phyloP scores from a whole-genome alignment of 2,329 filamentous ascomycete genomes.

The Ascocoryne sarcoides region DNA sequence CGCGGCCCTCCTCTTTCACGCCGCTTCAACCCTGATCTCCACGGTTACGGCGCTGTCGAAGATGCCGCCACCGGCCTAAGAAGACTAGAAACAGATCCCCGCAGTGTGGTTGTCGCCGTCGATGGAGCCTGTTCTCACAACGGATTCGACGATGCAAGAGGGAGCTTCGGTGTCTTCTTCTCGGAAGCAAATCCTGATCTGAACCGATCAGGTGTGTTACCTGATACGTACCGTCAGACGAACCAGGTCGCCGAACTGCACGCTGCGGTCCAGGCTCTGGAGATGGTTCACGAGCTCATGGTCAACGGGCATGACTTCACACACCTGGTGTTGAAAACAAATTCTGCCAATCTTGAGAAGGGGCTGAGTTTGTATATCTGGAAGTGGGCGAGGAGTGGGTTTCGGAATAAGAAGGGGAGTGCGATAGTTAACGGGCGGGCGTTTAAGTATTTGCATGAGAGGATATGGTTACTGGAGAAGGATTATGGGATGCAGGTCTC shows the following conservation, averaged over 20 bases:
- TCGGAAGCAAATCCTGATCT: slow-evolving; percentile 3
- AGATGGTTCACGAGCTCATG: slow-evolving; percentile 9
- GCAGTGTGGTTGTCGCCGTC: slow-evolving; percentile 7
- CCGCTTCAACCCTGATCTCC: slow-evolving; percentile 4
- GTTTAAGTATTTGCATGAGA: slow-evolving; percentile 12
- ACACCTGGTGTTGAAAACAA: slow-evolving; percentile 15
- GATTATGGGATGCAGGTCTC: slow-evolving; percentile 7
- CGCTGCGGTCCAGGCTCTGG: slow-evolving; percentile 8
- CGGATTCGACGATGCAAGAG: slow-evolving; percentile 1
- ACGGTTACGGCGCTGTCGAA: slow-evolving; percentile 3
- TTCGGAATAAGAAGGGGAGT: slow-evolving; percentile 4
- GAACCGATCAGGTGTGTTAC: slow-evolving; percentile 7
- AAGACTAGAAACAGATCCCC: slow-evolving; percentile 7
- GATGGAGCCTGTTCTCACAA: slow-evolving; percentile 1
- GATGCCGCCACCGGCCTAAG: slow-evolving; percentile 6
- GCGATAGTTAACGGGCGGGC: slow-evolving; percentile 9
- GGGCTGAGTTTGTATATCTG: slow-evolving; percentile 8
- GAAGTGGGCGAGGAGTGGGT: slow-evolving; percentile 13
- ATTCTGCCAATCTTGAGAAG: slow-evolving; percentile 5
- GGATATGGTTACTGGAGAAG: slow-evolving; percentile 7
- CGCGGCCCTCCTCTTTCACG: not conserved
- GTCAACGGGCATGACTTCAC: slow-evolving; percentile 6
- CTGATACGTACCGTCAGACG: slow-evolving; percentile 6
- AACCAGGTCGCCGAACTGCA: slow-evolving; percentile 9
- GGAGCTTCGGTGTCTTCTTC: slow-evolving; percentile 9